Evolutionary conservation across 805 yeast species (phyloP).

Genomic region (Lachancea sp.): DNA sequence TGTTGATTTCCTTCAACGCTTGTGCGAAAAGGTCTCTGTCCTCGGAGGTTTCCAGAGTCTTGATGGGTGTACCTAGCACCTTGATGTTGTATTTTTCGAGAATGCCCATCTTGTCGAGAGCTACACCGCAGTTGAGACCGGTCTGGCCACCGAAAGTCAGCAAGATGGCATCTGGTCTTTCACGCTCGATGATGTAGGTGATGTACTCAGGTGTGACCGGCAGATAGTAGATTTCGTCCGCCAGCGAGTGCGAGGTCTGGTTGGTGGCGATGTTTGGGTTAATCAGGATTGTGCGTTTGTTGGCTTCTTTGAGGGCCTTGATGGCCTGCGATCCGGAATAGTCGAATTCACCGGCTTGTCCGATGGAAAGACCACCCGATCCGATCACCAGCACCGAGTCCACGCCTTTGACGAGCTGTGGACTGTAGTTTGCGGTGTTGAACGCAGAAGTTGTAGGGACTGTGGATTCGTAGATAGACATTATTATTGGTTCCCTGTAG

Average conservation of each 20-base stretch:
- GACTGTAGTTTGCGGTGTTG: constrained; percentile 25
- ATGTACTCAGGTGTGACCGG: constrained; percentile 98
- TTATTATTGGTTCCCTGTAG: background rate
- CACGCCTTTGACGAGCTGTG: constrained; percentile 30
- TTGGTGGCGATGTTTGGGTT: constrained; percentile 96
- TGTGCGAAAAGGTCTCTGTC: constrained; percentile 95
- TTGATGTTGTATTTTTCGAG: constrained; percentile 85
- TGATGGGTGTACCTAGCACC: constrained; percentile 96
- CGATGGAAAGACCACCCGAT: constrained; percentile 94
- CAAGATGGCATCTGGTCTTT: constrained; percentile 91
- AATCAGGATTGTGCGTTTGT: constrained; percentile 76
- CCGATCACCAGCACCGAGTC: constrained; percentile 76
- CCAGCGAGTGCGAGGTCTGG: constrained; percentile 91
- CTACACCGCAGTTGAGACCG: constrained; percentile 91
- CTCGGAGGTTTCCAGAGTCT: constrained; percentile 92
- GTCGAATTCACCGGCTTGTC: constrained; percentile 98
- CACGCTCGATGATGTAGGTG: constrained; percentile 90
- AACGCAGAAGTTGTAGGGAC: constrained; percentile 30
- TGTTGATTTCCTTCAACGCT: constrained; percentile 90
- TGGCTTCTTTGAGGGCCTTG: constrained; percentile 87
- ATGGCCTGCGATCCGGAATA: constrained; percentile 97
- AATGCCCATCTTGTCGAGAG: constrained; percentile 90
- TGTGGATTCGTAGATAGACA: constrained; percentile 25
- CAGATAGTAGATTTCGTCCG: constrained; percentile 90
- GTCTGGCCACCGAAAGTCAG: constrained; percentile 99